A percentile compares a stretch with the other conserved stretches of the same genome.
Conservation (phyloP, 2,329 filamentous ascomycete species). For the Aureobasidium vineae region DNA sequence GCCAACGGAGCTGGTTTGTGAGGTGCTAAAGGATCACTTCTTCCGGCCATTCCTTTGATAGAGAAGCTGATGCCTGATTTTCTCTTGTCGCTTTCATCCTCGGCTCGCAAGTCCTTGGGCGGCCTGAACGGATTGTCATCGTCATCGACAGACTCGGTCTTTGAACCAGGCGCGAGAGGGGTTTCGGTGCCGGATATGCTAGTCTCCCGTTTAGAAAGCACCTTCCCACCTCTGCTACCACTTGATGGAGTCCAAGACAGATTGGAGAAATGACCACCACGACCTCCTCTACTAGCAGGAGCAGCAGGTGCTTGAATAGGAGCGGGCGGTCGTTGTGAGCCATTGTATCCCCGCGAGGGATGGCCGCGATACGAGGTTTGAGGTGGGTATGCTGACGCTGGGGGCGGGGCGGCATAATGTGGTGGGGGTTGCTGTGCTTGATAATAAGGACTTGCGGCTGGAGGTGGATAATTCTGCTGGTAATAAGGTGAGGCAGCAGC, state of each 20-base stretch:
- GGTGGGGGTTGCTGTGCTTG: slow-evolving; percentile 41
- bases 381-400: slow-evolving; percentile 9
- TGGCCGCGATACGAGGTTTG: slow-evolving; percentile 46
- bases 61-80: slow-evolving; percentile 81
- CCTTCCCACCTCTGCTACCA: slow-evolving; percentile 54
- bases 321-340: slow-evolving; percentile 48
- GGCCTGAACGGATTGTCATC: slow-evolving; percentile 62
- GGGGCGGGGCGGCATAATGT: slow-evolving; percentile 23
- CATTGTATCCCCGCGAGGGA: slow-evolving; percentile 38
- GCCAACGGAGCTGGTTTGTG: slow-evolving; percentile 41
- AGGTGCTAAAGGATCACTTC: slow-evolving; percentile 27
- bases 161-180: slow-evolving; percentile 30
- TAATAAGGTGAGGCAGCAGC: slow-evolving; percentile 54
- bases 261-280: slow-evolving; percentile 62
- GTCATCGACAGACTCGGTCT: slow-evolving; percentile 46
- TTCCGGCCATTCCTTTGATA: slow-evolving; percentile 63
- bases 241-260: slow-evolving; percentile 65
- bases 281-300: slow-evolving; percentile 50
- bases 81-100: slow-evolving; percentile 54
- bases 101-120: slow-evolving; percentile 63
- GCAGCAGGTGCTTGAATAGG: slow-evolving; percentile 46
- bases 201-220: slow-evolving; percentile 31
- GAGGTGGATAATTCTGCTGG: slow-evolving; percentile 43
- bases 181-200: slow-evolving; percentile 20
- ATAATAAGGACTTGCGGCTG: slow-evolving; percentile 28